phyloP scores from a whole-genome alignment of 2,329 filamentous ascomycete genomes.

The Diaporthe sp. region DNA sequence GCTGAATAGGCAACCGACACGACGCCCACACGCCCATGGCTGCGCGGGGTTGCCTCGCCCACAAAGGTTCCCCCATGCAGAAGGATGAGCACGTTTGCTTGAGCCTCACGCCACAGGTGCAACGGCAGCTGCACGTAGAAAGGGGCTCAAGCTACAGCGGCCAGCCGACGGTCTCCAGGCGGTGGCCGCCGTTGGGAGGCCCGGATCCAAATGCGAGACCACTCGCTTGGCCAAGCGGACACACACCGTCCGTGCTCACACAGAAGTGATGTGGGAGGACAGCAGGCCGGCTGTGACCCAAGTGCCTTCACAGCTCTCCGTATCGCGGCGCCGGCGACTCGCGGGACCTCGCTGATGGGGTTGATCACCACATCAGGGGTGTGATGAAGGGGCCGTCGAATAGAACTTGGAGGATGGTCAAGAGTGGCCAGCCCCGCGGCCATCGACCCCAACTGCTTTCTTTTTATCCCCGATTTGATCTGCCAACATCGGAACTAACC shows the following conservation, averaged over 20 bases:
- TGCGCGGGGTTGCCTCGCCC: conserved; percentile 11
- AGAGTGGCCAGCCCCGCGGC: conserved; percentile 5
- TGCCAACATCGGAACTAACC: background rate
- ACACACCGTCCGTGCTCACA: conserved; percentile 16
- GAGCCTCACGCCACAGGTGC: conserved; percentile 31
- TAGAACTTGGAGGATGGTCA: conserved; percentile 3
- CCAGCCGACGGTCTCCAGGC: conserved; percentile 23
- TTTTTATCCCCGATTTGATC: conserved; percentile 1
- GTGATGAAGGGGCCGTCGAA: background rate
- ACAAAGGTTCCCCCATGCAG: conserved; percentile 6
- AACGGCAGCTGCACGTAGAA: conserved; percentile 29
- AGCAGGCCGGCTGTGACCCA: conserved; percentile 3
- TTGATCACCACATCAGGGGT: conserved; percentile 19
- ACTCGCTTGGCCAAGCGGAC: conserved; percentile 22
- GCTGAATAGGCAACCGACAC: conserved; percentile 25
- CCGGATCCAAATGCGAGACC: background rate
- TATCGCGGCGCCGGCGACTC: conserved; percentile 5
- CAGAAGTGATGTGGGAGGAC: conserved; percentile 13
- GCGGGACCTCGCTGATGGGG: conserved; percentile 7
- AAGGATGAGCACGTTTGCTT: conserved; percentile 25
- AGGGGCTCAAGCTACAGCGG: conserved; percentile 25
- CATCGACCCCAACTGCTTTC: background rate
- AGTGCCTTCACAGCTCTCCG: conserved; percentile 5
- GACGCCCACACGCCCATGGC: conserved; percentile 21
- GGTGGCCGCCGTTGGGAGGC: conserved; percentile 20